Evolutionary conservation across 2,329 filamentous ascomycete genomes (phyloP), one percentile per base, ranked within the genome.

Genomic region (Exophiala viscosa): DNA sequence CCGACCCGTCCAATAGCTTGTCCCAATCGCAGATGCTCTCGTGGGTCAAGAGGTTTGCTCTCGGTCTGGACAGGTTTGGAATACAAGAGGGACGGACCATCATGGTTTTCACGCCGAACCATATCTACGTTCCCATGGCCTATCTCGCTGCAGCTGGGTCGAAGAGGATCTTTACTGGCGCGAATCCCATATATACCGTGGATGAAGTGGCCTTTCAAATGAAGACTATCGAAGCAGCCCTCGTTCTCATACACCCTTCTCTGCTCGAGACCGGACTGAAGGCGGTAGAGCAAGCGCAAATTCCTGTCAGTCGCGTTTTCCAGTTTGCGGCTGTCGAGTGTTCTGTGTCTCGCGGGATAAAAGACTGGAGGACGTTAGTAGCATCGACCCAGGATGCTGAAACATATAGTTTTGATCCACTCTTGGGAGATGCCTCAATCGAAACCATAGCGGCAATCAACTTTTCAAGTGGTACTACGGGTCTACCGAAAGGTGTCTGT

Each of bases 31-130:
- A 14, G 6, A 14, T 38, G 17, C 13, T 38, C 7, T 38, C 35
- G 35, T 38, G 14, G 13, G 35, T 38, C 13, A 38, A 38, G 6
- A 14, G 13, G 14, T 14, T 38, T 14, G 44, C 18, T 13, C 31
- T 28, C 10, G 18, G 33, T 13, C 18, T 47, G 11, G 15, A 13
- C 9, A 39, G 18, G 2, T 9, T 38, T 8, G 32, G 34, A 7
- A 38, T 47, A 31, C 11, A 23, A 38, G 13, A 15, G 32, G 44
- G 44, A 11, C 31, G 36, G 5, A 28, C 18, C 9, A 79, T 89
- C 5, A 71, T 89, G 46, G 70, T 89, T 15, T 88, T 83, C 66
- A 82, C 83, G 0, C 79, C 81, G 20, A 90, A 88, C 69, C 83
- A 76, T 57, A 69, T 89, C 17, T 86, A 83, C 70, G 86, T 84